phyloP scores from a whole-genome alignment of 108 stramenopile species.

The Fragilariopsis cylindrus region DNA sequence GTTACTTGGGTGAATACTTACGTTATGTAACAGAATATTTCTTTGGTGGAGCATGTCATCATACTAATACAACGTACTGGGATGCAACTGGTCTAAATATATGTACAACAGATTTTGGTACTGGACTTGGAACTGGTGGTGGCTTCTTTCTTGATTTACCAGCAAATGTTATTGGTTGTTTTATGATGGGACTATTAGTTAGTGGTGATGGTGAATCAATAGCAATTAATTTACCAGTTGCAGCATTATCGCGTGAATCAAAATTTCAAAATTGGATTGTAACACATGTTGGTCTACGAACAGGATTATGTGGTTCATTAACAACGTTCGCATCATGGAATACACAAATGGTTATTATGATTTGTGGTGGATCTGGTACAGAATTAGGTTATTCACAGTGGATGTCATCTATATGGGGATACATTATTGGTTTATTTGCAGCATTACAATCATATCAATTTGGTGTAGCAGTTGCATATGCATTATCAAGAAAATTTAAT shows the following conservation, averaged over 20 bases:
- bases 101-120: conserved; percentile 58
- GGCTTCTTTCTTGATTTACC: conserved; percentile 71
- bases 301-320: conserved; percentile 69
- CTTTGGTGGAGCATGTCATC: neutral
- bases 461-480: conserved; percentile 4
- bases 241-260: conserved; percentile 53
- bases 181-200: conserved; percentile 57
- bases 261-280: conserved; percentile 49
- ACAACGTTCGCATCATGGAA: conserved; percentile 84
- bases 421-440: conserved; percentile 59
- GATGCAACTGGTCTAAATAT: conserved; percentile 36
- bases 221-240: conserved; percentile 27
- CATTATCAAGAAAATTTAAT: neutral
- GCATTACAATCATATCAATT: conserved; percentile 43
- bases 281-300: conserved; percentile 51
- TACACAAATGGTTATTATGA: conserved; percentile 78
- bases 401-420: conserved; percentile 61
- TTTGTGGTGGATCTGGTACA: conserved; percentile 12
- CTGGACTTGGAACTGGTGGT: conserved; percentile 61
- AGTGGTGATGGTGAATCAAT: conserved; percentile 24
- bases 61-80: neutral
- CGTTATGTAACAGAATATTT: neutral
- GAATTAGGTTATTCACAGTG: conserved; percentile 9
- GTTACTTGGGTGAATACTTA: neutral
- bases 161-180: conserved; percentile 64